phyloP scores from a whole-genome alignment of 2,329 filamentous ascomycete genomes.

The Stagonosporopsis vannaccii region DNA sequence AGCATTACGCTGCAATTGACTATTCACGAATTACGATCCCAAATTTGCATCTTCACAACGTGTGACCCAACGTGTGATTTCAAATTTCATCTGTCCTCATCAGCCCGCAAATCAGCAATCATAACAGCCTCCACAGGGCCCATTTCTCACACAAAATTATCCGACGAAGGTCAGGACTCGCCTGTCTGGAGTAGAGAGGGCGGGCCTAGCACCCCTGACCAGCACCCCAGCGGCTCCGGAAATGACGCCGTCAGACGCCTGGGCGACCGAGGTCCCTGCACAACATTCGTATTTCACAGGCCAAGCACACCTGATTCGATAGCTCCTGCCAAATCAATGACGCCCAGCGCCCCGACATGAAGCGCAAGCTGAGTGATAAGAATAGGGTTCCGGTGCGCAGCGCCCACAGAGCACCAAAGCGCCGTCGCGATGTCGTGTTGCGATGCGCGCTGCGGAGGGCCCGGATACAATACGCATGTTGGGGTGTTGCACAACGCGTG shows the following conservation, averaged over 20 bases:
- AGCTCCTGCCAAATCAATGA: conserved; percentile 13
- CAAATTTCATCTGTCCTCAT: neutral
- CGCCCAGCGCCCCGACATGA: neutral
- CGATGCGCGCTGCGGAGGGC: neutral
- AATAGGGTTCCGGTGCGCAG: conserved; percentile 2
- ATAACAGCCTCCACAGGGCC: neutral
- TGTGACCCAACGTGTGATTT: conserved; percentile 13
- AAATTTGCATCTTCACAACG: conserved; percentile 7
- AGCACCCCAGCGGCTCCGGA: conserved; percentile 14
- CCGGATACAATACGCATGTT: neutral
- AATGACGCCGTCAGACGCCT: conserved; percentile 13
- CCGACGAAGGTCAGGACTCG: neutral
- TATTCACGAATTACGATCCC: conserved; percentile 23
- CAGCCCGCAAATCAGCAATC: neutral
- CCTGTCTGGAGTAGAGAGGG: conserved; percentile 1
- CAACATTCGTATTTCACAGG: conserved; percentile 9
- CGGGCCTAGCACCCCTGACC: conserved; percentile 13
- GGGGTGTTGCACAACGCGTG: conserved; percentile 7
- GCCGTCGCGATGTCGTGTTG: neutral
- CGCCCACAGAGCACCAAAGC: neutral
- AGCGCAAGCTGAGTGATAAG: conserved; percentile 6
- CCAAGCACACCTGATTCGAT: conserved; percentile 9
- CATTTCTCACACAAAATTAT: neutral
- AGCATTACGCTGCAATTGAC: conserved; percentile 21
- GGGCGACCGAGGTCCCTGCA: conserved; percentile 8